These are phyloP conservation scores for Venturia carpophila DNA, from an alignment of 2,329 filamentous ascomycete species.

Conservation along the genomic window DNA sequence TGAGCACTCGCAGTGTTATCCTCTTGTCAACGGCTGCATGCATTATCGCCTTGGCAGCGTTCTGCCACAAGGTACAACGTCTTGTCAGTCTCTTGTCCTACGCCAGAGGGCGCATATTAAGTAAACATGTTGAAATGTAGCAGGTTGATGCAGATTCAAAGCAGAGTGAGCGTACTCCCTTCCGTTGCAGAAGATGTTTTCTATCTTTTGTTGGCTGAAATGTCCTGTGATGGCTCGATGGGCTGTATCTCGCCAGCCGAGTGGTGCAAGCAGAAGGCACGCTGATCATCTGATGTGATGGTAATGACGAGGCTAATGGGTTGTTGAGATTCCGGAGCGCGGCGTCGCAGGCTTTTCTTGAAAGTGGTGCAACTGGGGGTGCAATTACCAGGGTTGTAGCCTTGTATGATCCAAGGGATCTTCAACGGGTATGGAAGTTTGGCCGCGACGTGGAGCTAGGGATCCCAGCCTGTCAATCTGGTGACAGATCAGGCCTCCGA, in stretches of 20 bases:
- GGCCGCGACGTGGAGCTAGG: background rate
- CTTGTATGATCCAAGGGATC: slow-evolving; percentile 2
- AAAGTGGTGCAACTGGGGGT: background rate
- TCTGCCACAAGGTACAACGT: slow-evolving; percentile 8
- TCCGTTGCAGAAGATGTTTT: too few relatives aligned
- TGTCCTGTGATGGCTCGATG: background rate
- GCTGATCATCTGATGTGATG: background rate
- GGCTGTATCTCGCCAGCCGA: background rate
- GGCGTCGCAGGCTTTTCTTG: background rate
- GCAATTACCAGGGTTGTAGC: background rate
- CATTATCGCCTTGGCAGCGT: background rate
- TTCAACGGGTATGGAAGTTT: slow-evolving; percentile 5
- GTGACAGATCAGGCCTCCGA: background rate
- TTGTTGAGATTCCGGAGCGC: background rate
- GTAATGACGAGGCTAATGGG: background rate
- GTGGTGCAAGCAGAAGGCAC: background rate
- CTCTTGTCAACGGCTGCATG: background rate
- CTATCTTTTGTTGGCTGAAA: too few relatives aligned
- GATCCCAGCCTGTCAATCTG: slow-evolving; percentile 8
- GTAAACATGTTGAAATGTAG: too few relatives aligned
- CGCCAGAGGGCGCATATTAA: background rate
- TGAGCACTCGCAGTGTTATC: background rate
- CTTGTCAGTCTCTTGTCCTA: background rate
- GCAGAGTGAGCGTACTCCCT: too few relatives aligned
- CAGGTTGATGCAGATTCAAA: too few relatives aligned